Evolutionary conservation across 805 yeast species (phyloP), one percentile per base, ranked within the genome.

Genomic region (Torulaspora franciscae): DNA sequence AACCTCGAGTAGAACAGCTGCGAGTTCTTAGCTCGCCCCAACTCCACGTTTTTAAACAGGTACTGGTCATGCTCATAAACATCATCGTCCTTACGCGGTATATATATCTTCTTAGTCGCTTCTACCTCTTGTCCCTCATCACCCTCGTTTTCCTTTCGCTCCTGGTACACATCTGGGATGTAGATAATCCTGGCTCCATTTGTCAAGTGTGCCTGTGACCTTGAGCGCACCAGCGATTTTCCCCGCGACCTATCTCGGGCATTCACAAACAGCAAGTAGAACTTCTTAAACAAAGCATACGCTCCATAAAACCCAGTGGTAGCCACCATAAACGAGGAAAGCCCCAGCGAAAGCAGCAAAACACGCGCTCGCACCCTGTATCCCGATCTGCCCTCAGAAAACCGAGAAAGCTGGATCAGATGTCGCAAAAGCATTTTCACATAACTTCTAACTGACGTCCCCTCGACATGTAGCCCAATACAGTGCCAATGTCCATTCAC

Each of bases 1-100:
- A 88, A 86, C 55, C 76, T 76, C 22, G 87, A 81, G 57, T 81
- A 77, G 52, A 71, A 68, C 14, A 70, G 39, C 37, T 62, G 61
- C 6, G 62, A 57, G 15, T 46, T 39, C 17, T 51, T 52, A n/a
- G 42, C 50, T 19, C 48, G 54, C 15, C 55, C 57, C 15, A 47
- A 22, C 35, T 59, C 66, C 25, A 59, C 55, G 32, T 55, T 51
- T 43, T 62, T 64, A 46, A 62, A 64, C 14, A 60, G 45, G 32
- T 54, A 62, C 45, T 58, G 61, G 47, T 64, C 66, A 46, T 62
- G 66, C 40, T 64, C 68, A 40, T 50, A 56, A 11, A 54, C 30
- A 48, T 64, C 68, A 40, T 58, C 55, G 42, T 61, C 57, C 34
- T 53, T 61, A 24, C 63, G 59, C 22, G 60, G 58, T 23, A 64